Evolutionary conservation across 2,329 filamentous ascomycete genomes (phyloP), one percentile per base, ranked within the genome.

Genomic region (Mycosphaerelloides madeirae): DNA sequence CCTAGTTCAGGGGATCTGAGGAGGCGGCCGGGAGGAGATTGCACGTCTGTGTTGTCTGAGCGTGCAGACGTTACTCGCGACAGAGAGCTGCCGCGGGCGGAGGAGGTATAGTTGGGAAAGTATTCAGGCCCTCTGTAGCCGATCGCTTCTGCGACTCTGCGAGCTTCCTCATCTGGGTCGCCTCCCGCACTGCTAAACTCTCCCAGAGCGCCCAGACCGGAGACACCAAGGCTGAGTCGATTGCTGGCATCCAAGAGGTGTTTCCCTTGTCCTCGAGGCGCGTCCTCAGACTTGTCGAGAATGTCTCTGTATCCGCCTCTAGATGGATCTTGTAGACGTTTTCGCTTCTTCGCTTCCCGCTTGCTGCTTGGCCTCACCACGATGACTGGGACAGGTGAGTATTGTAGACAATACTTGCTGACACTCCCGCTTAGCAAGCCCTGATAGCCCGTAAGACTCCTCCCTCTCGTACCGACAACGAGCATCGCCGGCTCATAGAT

Each of bases 391-490:
- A 96, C 87, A 0, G 90, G 89, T 1, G 87, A 95, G 64, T 95
- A 90, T 63, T 96, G 90, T 11, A 95, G 76, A 60, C 90, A 95
- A 68, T 95, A 96, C 63, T 95, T 95, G 19, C 87, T 94, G 34
- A 95, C 90, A 0, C 86, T 93, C 52, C 88, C 93, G 38, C 87
- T 87, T 32, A 95, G 78, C 22, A 95, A 73, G 37, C 87, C 87
- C 63, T 95, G 89, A 45, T 95, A 83, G 19, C 89, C 88, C 28
- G 87, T 87, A 1, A 95, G 75, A 29, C 85, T 91, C 43, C 88
- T 80, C 35, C 90, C 90, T 57, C 85, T 80, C 1, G 90, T 95
- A 33, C 90, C 90, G 13, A 96, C 90, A 20, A 96, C 84, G 16
- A 96, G 77, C 70, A 95, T 90, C 2, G 87, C 87, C 3, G 90